Conservation (phyloP, 2,329 filamentous ascomycete species). For the Coniochaeta sp. region DNA sequence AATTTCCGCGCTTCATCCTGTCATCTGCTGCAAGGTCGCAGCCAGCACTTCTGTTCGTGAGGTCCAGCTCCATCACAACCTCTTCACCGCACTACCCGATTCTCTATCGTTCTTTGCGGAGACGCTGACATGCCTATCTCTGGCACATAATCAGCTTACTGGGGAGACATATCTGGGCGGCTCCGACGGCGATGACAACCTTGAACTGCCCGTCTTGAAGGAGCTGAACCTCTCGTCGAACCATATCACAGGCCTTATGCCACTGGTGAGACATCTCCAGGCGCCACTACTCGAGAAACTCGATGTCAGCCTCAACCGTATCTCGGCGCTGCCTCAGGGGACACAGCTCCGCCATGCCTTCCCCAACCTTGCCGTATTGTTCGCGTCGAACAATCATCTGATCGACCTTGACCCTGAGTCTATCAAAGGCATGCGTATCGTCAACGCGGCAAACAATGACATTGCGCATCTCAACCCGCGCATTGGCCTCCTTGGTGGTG, state of each 20-base stretch:
- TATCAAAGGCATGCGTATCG: constrained; percentile 65
- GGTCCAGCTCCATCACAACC: constrained; percentile 71
- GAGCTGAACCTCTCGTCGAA: constrained; percentile 73
- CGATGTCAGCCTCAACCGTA: constrained; percentile 76
- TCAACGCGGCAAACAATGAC: constrained; percentile 80
- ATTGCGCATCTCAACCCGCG: constrained; percentile 75
- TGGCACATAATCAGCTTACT: constrained; percentile 68
- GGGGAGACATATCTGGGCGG: constrained; percentile 53
- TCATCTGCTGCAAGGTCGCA: constrained; percentile 48
- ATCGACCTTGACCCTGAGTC: constrained; percentile 64
- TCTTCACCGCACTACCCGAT: constrained; percentile 61
- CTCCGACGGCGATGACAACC: constrained; percentile 35
- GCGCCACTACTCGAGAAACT: constrained; percentile 70
- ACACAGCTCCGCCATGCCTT: constrained; percentile 54
- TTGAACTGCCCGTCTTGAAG: constrained; percentile 66
- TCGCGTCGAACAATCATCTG: constrained; percentile 75
- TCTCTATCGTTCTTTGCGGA: constrained; percentile 65
- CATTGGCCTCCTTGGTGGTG: constrained; percentile 66
- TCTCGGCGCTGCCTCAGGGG: constrained; percentile 57
- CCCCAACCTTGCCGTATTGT: constrained; percentile 61
- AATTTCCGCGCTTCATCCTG: constrained; percentile 51
- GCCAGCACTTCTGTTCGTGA: constrained; percentile 43
- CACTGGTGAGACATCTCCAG: constrained; percentile 58
- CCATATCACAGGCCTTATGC: constrained; percentile 61
- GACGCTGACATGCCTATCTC: constrained; percentile 62